Evolutionary conservation across 176 grass and related monocot genomes (phyloP), one percentile per base, ranked within the genome.

Genomic region (Urochloa ruziziensis): DNA sequence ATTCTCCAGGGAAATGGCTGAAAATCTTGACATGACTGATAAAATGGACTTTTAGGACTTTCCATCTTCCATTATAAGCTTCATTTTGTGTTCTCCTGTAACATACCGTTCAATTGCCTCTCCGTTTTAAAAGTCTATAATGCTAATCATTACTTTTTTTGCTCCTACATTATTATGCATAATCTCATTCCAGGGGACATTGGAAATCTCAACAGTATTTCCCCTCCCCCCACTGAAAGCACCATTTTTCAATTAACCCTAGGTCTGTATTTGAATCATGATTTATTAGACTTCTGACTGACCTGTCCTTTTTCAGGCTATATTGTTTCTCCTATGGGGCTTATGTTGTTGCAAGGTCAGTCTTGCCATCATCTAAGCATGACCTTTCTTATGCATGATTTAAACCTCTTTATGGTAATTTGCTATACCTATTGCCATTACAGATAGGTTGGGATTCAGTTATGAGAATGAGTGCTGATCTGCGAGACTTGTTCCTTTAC

Each of bases 381-480:
- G 19, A 14, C 0, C 34, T 77, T 23, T 23, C 21, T n/a, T 9
- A 29, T 53, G 34, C 75, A 85, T 60, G 40, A 25, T 2, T 34
- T 78, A 6, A 71, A 17, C 25, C 37, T 44, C 37, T 47, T 44
- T 56, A 21, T 78, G 6, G 16, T 79, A 85, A 66, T 81, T 68
- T 1, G 0, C 1, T 84, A 77, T 23, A 86, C 36, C 14, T 77
- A 33, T 75, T 85, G 16, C 12, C 62, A 63, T 47, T 91, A 77
- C 88, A 96, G 93, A 87, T 99, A 88, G 83, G 93, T 67, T 96
- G 93, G 93, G 91, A 91, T 83, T 99, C 97, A 17, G 97, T 99
- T 60, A 92, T 89, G 91, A 91, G 91, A 67, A 99, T 99, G 97
- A 99, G 90, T 88, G 92, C 71, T 75, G 93, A 99, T 79, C 86